Conservation (phyloP, 116 monocot species). For the Phalaenopsis hybrid region DNA sequence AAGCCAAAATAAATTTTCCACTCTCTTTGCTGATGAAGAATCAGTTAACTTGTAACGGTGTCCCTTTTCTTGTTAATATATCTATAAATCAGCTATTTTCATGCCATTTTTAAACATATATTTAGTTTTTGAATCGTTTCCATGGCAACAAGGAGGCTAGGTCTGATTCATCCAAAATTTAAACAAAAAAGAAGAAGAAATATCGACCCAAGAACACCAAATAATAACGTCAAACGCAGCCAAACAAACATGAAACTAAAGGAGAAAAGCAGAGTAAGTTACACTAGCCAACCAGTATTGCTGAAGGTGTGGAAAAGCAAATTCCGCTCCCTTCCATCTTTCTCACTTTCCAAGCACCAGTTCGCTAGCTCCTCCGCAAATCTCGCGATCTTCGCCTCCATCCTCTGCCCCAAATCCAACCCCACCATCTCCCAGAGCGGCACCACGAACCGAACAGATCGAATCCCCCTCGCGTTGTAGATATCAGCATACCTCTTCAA, state of each 20-base stretch:
- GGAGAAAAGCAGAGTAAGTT: constrained; percentile 13
- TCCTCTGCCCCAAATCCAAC: constrained; percentile 54
- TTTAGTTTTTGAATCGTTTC: too few species aligned
- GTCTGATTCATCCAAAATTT: background rate
- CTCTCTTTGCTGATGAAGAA: background rate
- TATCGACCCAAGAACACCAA: background rate
- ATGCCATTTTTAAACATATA: too few species aligned
- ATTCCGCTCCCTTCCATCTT: constrained; percentile 40
- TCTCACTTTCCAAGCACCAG: constrained; percentile 47
- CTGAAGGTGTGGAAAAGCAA: constrained; percentile 94
- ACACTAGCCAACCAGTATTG: constrained; percentile 94
- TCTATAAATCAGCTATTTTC: background rate
- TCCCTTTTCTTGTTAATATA: background rate
- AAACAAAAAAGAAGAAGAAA: background rate
- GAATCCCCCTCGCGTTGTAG: constrained; percentile 51
- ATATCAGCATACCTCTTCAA: constrained; percentile 79
- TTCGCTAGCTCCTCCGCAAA: constrained; percentile 44
- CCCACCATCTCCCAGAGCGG: constrained; percentile 45
- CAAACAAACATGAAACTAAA: constrained; percentile 4
- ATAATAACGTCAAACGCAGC: background rate
- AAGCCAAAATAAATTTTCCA: background rate
- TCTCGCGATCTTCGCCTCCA: constrained; percentile 48
- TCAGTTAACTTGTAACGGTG: background rate
- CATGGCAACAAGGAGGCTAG: background rate
- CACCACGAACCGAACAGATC: constrained; percentile 64